These are phyloP conservation scores for Saturnispora serradocipensis DNA, from an alignment of 805 yeast genomes.

Conservation along the genomic window DNA sequence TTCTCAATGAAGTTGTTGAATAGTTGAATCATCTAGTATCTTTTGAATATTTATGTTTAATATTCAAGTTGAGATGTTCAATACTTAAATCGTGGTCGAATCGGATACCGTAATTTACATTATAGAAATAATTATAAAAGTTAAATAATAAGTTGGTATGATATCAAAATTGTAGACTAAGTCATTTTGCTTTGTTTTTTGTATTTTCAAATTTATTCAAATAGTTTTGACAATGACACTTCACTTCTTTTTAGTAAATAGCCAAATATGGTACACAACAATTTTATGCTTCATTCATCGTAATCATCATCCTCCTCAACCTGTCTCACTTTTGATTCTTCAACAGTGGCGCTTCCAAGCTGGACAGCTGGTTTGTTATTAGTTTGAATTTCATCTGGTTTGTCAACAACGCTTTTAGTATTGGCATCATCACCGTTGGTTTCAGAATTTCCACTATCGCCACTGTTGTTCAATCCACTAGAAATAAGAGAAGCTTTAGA, in stretches of 20 bases:
- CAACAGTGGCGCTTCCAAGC: background rate
- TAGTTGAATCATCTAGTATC: constrained; percentile 6
- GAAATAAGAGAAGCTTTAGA: background rate
- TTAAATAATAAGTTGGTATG: background rate
- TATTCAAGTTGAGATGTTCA: no score
- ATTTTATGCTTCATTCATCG: constrained; percentile 21
- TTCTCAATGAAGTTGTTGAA: constrained; percentile 43
- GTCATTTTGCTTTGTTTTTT: background rate
- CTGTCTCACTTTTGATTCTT: constrained; percentile 19
- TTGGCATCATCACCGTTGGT: background rate
- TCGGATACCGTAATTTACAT: background rate
- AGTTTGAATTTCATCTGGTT: background rate
- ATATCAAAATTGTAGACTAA: background rate
- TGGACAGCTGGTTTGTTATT: constrained; percentile 1
- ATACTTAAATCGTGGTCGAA: no score
- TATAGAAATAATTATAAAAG: background rate
- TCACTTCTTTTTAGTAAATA: background rate
- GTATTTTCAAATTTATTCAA: background rate
- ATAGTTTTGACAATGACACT: background rate
- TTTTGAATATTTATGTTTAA: background rate
- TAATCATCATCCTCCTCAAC: constrained; percentile 32
- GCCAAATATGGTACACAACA: background rate
- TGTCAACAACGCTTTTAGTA: background rate
- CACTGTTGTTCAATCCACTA: background rate
- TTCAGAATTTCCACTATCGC: background rate